Base-by-base conservation (phyloP, 305 asterid species). In the Ruellia speciosa region DNA sequence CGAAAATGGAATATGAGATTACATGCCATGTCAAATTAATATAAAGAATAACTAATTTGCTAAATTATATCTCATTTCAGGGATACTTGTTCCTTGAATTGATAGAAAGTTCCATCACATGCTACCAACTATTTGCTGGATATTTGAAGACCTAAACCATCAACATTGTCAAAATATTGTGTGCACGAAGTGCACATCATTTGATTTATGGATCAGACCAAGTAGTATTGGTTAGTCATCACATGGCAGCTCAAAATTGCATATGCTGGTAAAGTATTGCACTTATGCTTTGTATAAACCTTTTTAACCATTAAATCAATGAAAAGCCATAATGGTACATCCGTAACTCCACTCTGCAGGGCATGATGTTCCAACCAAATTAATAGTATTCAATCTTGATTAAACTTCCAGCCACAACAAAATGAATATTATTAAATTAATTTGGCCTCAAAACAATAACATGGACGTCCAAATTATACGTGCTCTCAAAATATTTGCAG, bases 171-270 rank as follows among this genome's bases (percentile, higher is more conserved):
- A n/a, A n/a, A n/a, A n/a, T n/a, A n/a, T n/a, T n/a, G n/a, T n/a
- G n/a, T n/a, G n/a, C n/a, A n/a, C n/a, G n/a, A n/a, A 43, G 31
- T 14, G 45, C 63, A 63, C 17, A 47, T 6, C 14, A 15, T 31
- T 35, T 54, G 14, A 52, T 33, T 54, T 24, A 57, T 35, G 62
- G 58, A 18, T 24, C 24, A 52, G 16, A 64, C 28, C 3, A 65
- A 49, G 14, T 14, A 11, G 45, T 10, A 34, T 18, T 28, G 50
- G 48, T 55, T 49, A 16, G 28, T 45, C 50, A 66, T 18, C 34
- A 60, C 47, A 41, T 0, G 15, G 48, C 59, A 16, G 18, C 45
- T 49, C 35, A n/a, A n/a, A n/a, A 18, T 31, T 70, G 31, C 62
- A 14, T 15, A 60, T 11, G 31, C 18, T 49, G 34, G 48, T 33